Percentiles rank a stretch among this genome's conserved stretches.
Conservation (phyloP, 768 basidiomycete species). For the Sporobolomyces pararoseus region DNA sequence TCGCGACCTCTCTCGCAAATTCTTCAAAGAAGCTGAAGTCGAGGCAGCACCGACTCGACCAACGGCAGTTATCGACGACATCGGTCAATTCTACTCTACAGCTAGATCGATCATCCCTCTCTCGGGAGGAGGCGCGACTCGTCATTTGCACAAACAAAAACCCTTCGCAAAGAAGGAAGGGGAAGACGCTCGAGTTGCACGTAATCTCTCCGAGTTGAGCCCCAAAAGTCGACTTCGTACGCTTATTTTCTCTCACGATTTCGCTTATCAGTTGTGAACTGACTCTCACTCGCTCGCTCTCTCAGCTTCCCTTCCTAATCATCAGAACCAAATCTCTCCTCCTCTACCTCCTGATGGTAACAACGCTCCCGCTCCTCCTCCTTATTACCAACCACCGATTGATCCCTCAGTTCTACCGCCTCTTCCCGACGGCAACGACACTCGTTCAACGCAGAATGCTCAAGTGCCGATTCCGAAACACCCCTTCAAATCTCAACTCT, state of each 20-base stretch:
- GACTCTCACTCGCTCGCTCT: no score
- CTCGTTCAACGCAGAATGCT: no score
- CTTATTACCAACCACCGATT: no score
- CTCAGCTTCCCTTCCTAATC: background rate
- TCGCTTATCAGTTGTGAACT: no score
- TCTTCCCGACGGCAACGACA: no score
- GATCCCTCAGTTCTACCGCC: no score
- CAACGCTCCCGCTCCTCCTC: no score
- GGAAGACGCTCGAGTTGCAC: background rate
- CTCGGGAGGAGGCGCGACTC: background rate
- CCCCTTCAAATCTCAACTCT: background rate
- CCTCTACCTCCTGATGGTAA: no score
- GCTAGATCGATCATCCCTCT: background rate
- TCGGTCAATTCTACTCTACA: background rate
- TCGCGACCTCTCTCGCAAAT: background rate
- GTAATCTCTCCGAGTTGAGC: background rate
- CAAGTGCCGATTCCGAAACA: background rate
- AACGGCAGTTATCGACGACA: background rate
- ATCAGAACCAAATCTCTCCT: no score
- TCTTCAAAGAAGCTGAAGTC: background rate
- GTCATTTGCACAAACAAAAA: background rate
- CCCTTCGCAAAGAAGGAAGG: background rate
- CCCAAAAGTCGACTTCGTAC: background rate
- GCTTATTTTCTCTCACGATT: no score
- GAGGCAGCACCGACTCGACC: background rate